These are phyloP conservation scores for Fistulinella staudtii DNA, from an alignment of 1,284 basidiomycete species.

Conservation along the genomic window DNA sequence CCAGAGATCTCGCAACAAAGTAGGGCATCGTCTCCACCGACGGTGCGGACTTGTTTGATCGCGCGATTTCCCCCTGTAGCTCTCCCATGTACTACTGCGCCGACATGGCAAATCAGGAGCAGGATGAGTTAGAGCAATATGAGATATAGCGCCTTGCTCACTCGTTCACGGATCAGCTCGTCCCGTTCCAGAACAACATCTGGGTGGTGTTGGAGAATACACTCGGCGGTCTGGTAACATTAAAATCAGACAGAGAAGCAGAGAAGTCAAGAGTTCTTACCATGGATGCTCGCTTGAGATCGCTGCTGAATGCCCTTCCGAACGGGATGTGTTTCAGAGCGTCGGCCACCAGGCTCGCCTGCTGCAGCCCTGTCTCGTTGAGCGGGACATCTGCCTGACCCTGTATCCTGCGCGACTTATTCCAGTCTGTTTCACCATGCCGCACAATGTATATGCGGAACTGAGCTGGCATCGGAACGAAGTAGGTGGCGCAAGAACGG, in stretches of 20 bases:
- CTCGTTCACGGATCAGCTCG: conserved; percentile 59
- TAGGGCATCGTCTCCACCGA: conserved; percentile 38
- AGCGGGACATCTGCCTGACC: conserved; percentile 65
- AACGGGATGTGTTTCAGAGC: conserved; percentile 51
- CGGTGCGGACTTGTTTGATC: conserved; percentile 16
- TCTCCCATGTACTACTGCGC: conserved; percentile 56
- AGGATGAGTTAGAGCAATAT: conserved; percentile 1
- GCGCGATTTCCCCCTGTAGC: conserved; percentile 47
- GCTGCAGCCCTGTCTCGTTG: conserved; percentile 54
- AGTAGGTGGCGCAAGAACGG: not conserved
- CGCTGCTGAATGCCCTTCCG: conserved; percentile 57
- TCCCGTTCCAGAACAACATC: conserved; percentile 40
- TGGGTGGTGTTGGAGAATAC: conserved; percentile 53
- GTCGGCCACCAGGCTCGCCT: conserved; percentile 52
- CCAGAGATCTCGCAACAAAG: conserved; percentile 45
- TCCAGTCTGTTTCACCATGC: conserved; percentile 73
- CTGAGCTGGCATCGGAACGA: conserved; percentile 19
- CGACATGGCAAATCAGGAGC: not conserved
- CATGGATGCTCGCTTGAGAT: conserved; percentile 56
- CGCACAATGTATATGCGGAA: conserved; percentile 61
- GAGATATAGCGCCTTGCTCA: conserved; percentile 30
- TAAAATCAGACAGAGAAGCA: not conserved
- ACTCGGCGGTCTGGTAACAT: conserved; percentile 54
- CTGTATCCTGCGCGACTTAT: conserved; percentile 58
- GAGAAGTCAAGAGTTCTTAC: conserved; percentile 36